Base-by-base conservation (phyloP, 116 monocot genomes). In the Thalassia testudinum region DNA sequence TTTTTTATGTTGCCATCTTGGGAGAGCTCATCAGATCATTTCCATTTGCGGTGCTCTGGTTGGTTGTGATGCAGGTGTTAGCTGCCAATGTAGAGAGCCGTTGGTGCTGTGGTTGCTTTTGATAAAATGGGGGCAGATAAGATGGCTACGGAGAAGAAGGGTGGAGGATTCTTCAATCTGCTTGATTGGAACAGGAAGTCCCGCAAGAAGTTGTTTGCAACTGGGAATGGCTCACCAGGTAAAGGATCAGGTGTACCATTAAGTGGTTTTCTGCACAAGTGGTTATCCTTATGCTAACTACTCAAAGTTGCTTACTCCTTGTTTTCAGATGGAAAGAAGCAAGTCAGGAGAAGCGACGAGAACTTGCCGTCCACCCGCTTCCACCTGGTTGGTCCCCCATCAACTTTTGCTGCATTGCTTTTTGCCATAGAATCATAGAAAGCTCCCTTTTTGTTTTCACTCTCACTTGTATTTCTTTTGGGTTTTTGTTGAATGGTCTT, bases 181-280 rank as follows among this genome's bases (percentile, higher is more conserved):
- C 88, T 97, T 44, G 95, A 97, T 54, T 88, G 95, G 89, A 97
- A 85, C 49, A 61, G 69, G 40, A 97, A 88, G 52, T 85, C 95
- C 0, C 66, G 85, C 38, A 97, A 88, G 85, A 97, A 97, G 53
- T 66, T 97, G 21, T 88, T 85, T 58, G 71, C 81, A 26, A 66
- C 60, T 62, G 74, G 66, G 21, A 59, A 26, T 4, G 53, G 61
- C 74, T 86, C 92, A 43, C 86, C 87, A 27, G 92, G 83, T 92
- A 71, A 72, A 26, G 53, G n/a, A n/a, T n/a, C 16, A 17, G 17
- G 0, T 15, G 13, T 50, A 11, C 20, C 37, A 18, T 40, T 44
- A 52, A 5, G 3, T 34, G 30, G 10, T 34, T n/a, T 34, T 3
- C 30, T 10, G 30, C 30, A 34, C 6, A 34, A 5, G 30, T 10